Evolutionary conservation across 75 land plant genomes (phyloP).

Genomic region (Pseudotsuga menziesii): DNA sequence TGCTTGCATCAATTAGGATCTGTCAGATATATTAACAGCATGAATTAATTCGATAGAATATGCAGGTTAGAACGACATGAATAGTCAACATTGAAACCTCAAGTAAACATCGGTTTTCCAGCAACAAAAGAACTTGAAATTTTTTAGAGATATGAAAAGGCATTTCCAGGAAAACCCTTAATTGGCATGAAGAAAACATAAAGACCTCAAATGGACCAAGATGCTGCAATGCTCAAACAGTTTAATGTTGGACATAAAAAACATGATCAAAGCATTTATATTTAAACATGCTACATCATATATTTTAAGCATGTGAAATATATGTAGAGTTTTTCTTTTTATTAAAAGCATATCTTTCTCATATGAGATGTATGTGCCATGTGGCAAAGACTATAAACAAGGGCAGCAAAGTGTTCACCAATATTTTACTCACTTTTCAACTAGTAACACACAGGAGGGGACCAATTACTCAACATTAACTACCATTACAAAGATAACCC

Average conservation of each 20-base stretch:
- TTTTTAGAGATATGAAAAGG: background rate
- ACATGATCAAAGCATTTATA: background rate
- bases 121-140: background rate
- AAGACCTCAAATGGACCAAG: too few relatives aligned
- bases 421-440: too few relatives aligned
- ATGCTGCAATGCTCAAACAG: background rate
- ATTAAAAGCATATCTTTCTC: too few relatives aligned
- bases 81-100: background rate
- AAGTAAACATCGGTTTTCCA: background rate
- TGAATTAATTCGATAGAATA: background rate
- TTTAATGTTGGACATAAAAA: too few relatives aligned
- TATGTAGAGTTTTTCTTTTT: too few relatives aligned
- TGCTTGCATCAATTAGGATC: constrained; percentile 88
- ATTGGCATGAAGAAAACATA: background rate
- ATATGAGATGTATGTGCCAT: too few relatives aligned
- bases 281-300: background rate
- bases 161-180: background rate
- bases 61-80: background rate
- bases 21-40: constrained; percentile 20
- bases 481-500: too few relatives aligned
- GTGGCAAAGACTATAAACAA: too few relatives aligned
- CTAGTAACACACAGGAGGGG: too few relatives aligned
- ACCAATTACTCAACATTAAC: too few relatives aligned
- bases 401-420: too few relatives aligned
- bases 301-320: background rate